These are phyloP conservation scores for Penicillium chermesinum DNA, from an alignment of 495 filamentous ascomycete genomes.

Conservation along the genomic window DNA sequence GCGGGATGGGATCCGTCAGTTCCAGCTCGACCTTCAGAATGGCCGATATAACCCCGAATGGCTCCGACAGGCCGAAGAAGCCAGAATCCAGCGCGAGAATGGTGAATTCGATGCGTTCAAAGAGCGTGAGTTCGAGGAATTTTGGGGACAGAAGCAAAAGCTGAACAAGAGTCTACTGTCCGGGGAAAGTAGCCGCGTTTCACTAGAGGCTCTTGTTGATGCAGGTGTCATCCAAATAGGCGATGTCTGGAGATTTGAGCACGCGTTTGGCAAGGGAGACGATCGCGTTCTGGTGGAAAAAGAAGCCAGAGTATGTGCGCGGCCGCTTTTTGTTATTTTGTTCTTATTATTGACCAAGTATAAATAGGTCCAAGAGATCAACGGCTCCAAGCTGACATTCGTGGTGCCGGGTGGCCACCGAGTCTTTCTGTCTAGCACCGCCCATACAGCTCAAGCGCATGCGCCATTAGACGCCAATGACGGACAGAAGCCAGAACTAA, in stretches of 20 bases:
- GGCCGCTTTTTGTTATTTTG: background rate
- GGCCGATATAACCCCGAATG: slow-evolving; percentile 64
- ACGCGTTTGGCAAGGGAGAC: slow-evolving; percentile 25
- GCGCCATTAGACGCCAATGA: background rate
- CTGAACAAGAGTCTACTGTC: slow-evolving; percentile 29
- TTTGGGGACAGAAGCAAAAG: slow-evolving; percentile 65
- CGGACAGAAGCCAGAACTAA: background rate
- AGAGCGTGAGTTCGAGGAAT: slow-evolving; percentile 58
- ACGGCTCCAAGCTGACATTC: slow-evolving; percentile 33
- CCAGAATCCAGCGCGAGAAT: slow-evolving; percentile 54
- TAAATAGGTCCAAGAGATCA: slow-evolving; percentile 34
- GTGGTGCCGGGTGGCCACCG: slow-evolving; percentile 42
- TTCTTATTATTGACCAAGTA: slow-evolving; percentile 7
- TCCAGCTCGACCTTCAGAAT: slow-evolving; percentile 53
- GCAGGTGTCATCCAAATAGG: slow-evolving; percentile 44
- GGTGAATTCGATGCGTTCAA: slow-evolving; percentile 71
- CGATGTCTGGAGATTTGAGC: slow-evolving; percentile 47
- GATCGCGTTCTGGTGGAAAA: slow-evolving; percentile 42
- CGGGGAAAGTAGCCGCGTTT: slow-evolving; percentile 48
- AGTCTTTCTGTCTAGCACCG: slow-evolving; percentile 27
- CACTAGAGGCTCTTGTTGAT: slow-evolving; percentile 40
- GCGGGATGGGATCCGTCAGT: slow-evolving; percentile 46
- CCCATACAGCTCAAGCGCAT: background rate
- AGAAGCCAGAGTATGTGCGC: slow-evolving; percentile 39
- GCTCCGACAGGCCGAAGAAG: slow-evolving; percentile 58